Conservation (phyloP, 805 yeast genomes). For the Wickerhamiella musiphila region DNA sequence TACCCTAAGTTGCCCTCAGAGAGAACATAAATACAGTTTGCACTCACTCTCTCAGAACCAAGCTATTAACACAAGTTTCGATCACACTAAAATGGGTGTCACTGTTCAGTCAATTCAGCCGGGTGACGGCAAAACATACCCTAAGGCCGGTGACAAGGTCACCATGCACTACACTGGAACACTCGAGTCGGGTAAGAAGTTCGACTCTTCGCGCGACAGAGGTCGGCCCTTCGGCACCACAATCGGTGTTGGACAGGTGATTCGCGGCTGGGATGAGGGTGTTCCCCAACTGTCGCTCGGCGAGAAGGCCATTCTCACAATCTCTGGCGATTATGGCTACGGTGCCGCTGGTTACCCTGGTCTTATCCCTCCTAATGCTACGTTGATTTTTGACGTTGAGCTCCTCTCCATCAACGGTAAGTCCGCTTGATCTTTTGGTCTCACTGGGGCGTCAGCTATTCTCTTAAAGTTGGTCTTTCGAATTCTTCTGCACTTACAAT, state of each 20-base stretch:
- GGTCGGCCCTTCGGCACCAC: constrained; percentile 86
- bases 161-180: constrained; percentile 95
- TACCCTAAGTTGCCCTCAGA: too few species aligned
- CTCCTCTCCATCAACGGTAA: constrained; percentile 17
- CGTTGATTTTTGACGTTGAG: constrained; percentile 39
- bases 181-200: constrained; percentile 85
- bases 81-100: constrained; percentile 28
- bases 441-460: too few species aligned
- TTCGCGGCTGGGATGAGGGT: constrained; percentile 92
- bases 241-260: constrained; percentile 93
- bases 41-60: too few species aligned
- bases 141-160: constrained; percentile 72
- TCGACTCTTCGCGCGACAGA: constrained; percentile 89
- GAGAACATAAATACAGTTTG: too few species aligned
- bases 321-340: constrained; percentile 86
- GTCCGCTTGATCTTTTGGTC: neutral
- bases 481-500: neutral
- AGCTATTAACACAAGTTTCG: too few species aligned
- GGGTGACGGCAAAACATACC: constrained; percentile 75
- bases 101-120: constrained; percentile 22
- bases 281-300: constrained; percentile 86
- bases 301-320: constrained; percentile 79
- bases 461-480: too few species aligned
- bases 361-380: constrained; percentile 89
- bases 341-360: constrained; percentile 95